These are phyloP conservation scores for Yamadazyma blattariae DNA, from an alignment of 1,139 yeast species.

Conservation along the genomic window DNA sequence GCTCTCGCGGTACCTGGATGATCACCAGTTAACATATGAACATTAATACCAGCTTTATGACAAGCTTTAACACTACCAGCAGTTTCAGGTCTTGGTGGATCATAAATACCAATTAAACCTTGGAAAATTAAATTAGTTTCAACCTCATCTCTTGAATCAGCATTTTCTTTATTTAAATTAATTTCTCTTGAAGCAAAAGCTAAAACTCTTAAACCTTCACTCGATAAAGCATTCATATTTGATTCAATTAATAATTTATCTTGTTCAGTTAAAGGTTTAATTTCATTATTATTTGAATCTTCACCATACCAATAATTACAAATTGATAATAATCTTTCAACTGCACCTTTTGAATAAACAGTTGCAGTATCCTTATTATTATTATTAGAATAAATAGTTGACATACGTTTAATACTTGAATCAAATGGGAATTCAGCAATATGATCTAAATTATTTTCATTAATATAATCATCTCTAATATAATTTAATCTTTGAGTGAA, in stretches of 20 bases:
- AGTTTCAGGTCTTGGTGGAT: constrained; percentile 56
- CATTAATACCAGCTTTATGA: constrained; percentile 51
- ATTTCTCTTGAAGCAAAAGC: constrained; percentile 35
- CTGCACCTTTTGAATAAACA: constrained; percentile 52
- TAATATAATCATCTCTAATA: constrained; percentile 19
- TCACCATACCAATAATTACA: constrained; percentile 34
- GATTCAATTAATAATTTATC: constrained; percentile 23
- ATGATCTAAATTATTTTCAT: constrained; percentile 16
- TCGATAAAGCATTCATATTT: constrained; percentile 35
- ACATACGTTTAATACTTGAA: constrained; percentile 45
- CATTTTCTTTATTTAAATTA: constrained; percentile 9
- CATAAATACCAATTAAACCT: constrained; percentile 51
- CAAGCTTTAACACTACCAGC: constrained; percentile 42
- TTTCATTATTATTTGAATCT: constrained; percentile 14
- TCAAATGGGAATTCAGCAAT: constrained; percentile 33
- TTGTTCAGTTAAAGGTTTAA: constrained; percentile 20
- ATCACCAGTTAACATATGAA: constrained; percentile 55
- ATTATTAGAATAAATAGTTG: constrained; percentile 33
- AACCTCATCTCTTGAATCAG: constrained; percentile 20
- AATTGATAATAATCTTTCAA: constrained; percentile 43
- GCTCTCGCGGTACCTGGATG: constrained; percentile 53
- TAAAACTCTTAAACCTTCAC: constrained; percentile 45
- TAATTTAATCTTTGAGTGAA: constrained; percentile 25
- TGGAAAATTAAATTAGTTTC: constrained; percentile 39
- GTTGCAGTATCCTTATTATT: constrained; percentile 10